These are phyloP conservation scores for Isatis tinctoria DNA, from an alignment of 345 rosid species.

Conservation along the genomic window DNA sequence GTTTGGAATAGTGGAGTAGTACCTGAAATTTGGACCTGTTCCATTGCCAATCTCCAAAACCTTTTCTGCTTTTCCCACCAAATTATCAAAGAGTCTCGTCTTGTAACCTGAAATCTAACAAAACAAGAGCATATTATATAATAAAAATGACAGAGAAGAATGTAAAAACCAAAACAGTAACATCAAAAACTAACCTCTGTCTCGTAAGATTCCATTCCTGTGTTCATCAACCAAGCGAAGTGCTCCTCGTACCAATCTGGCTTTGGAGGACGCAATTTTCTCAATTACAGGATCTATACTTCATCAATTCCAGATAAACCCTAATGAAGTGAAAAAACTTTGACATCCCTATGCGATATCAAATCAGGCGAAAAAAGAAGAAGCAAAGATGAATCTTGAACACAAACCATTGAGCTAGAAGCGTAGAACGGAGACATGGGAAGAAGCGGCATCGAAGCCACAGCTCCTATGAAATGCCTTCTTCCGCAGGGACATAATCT, in stretches of 20 bases:
- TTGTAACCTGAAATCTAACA: constrained; percentile 62
- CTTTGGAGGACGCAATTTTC: constrained; percentile 58
- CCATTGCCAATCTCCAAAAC: constrained; percentile 87
- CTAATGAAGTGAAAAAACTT: background rate
- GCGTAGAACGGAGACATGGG: constrained; percentile 35
- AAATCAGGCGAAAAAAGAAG: background rate
- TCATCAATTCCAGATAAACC: background rate
- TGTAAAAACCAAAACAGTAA: background rate
- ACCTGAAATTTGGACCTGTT: constrained; percentile 79
- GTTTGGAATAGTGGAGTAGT: constrained; percentile 44
- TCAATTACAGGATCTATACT: constrained; percentile 29
- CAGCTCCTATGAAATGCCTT: constrained; percentile 45
- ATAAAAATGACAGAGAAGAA: background rate
- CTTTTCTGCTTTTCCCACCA: constrained; percentile 58
- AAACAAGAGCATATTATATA: background rate
- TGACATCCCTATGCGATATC: background rate
- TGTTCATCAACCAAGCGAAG: constrained; percentile 46
- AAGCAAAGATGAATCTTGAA: background rate
- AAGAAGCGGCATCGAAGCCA: constrained; percentile 34
- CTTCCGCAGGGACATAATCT: constrained; percentile 46
- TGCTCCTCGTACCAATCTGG: constrained; percentile 81
- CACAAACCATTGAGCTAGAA: constrained; percentile 48
- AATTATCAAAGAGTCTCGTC: constrained; percentile 45
- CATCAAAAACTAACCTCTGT: constrained; percentile 42
- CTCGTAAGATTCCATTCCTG: constrained; percentile 56